Evolutionary conservation across 805 yeast species (phyloP).

Genomic region (Pichia phayaonensis): DNA sequence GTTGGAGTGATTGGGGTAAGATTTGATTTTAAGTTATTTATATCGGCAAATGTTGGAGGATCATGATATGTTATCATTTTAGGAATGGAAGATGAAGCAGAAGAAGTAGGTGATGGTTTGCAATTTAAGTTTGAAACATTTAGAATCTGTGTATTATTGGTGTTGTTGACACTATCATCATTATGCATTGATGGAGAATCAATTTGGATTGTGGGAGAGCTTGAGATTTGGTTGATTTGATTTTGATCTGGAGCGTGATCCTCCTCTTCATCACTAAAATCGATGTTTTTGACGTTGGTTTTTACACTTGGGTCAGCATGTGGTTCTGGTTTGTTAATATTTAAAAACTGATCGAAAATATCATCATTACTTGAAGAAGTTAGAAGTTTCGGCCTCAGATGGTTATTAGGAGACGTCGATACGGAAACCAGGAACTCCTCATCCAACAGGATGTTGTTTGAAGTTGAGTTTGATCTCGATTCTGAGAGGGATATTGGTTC

Average conservation of each 20-base stretch:
- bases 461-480: background rate
- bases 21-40: background rate
- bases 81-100: background rate
- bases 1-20: background rate
- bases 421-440: background rate
- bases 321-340: background rate
- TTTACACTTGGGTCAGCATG: background rate
- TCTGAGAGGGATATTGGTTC: background rate
- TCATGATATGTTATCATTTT: background rate
- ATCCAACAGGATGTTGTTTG: background rate
- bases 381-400: background rate
- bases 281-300: background rate
- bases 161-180: background rate
- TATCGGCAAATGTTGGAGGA: constrained; percentile 11
- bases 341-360: constrained; percentile 9
- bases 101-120: background rate
- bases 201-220: constrained; percentile 13
- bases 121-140: too few species aligned
- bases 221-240: background rate
- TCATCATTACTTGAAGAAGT: constrained; percentile 7
- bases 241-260: constrained; percentile 5
- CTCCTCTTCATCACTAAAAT: background rate
- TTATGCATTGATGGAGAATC: constrained; percentile 18
- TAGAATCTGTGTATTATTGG: too few species aligned
- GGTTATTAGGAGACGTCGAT: background rate